Evolutionary conservation across 768 basidiomycete species (phyloP), one percentile per base, ranked within the genome.

Genomic region (Cubamyces lactineus): DNA sequence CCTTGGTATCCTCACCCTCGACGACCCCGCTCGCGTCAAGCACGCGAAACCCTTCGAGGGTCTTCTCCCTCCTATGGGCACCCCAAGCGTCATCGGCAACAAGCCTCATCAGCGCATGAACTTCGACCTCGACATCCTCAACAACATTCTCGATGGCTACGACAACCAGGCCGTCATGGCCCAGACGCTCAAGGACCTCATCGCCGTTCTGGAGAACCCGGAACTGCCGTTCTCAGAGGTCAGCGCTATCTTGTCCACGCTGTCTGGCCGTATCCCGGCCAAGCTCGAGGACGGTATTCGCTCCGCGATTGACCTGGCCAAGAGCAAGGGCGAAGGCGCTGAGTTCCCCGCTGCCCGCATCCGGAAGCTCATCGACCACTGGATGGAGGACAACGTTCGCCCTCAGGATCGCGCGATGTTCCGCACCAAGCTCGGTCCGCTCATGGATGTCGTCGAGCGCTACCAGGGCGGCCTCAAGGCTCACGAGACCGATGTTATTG

Each of bases 21-120:
- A 98, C 70, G 96, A 98, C 74, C 97, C 96, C 41, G 84, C 86
- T 60, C 94, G 94, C 59, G 97, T 98, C 72, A 97, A 94, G 72
- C 96, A 98, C 72, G 96, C 97, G 61, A 98, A 96, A 77, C 96
- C 96, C 2, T 98, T 98, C 74, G 95, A 98, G 70, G 95, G 94
- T 55, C 88, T 95, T 46, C 85, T 98, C 12, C 93, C 96, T 16
- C 68, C 85, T 17, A 88, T 95, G 84, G 97, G 96, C 26, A 79
- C 86, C 30, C 95, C 96, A 45, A 87, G 85, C 61, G 87, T 96
- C 61, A 77, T 90, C 63, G 96, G 95, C 48, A 91, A 84, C 78
- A 96, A 95, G 78, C 85, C 94, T 41, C 88, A 97, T 72, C 97
- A 99, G 74, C 86, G 85, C 61, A 85, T 94, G 60, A 79, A 84